phyloP scores from a whole-genome alignment of 2,329 filamentous ascomycete genomes.

The Fusarium virguliforme region DNA sequence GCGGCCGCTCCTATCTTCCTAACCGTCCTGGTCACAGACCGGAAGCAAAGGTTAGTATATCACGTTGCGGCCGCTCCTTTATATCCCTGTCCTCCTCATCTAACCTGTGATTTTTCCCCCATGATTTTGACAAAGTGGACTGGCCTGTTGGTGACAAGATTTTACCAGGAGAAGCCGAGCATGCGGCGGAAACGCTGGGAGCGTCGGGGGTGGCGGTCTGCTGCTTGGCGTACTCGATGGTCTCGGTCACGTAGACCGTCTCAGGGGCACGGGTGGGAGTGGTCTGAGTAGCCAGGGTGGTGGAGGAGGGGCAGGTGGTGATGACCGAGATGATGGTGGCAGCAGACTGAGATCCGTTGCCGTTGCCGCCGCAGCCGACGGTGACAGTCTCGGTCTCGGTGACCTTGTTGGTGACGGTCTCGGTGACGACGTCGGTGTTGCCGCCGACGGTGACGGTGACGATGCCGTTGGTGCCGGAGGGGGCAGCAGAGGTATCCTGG shows the following conservation, averaged over 20 bases:
- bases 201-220: constrained; percentile 27
- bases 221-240: constrained; percentile 33
- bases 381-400: constrained; percentile 37
- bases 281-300: constrained; percentile 45
- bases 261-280: constrained; percentile 41
- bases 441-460: constrained; percentile 37
- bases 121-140: constrained; percentile 21
- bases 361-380: constrained; percentile 16
- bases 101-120: constrained; percentile 6
- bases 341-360: constrained; percentile 20
- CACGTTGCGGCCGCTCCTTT: constrained; percentile 5
- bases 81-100: constrained; percentile 24
- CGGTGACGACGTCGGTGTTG: constrained; percentile 36
- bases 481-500: constrained; percentile 20
- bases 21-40: constrained; percentile 33
- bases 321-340: constrained; percentile 41
- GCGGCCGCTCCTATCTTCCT: background rate
- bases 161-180: constrained; percentile 40
- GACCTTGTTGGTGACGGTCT: constrained; percentile 41
- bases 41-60: background rate
- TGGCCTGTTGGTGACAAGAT: background rate
- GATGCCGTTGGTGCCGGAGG: constrained; percentile 28
- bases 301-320: constrained; percentile 40
- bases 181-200: constrained; percentile 42
- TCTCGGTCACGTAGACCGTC: constrained; percentile 50